Base-by-base conservation (phyloP, 768 basidiomycete species). In the Boletellus emodensis region DNA sequence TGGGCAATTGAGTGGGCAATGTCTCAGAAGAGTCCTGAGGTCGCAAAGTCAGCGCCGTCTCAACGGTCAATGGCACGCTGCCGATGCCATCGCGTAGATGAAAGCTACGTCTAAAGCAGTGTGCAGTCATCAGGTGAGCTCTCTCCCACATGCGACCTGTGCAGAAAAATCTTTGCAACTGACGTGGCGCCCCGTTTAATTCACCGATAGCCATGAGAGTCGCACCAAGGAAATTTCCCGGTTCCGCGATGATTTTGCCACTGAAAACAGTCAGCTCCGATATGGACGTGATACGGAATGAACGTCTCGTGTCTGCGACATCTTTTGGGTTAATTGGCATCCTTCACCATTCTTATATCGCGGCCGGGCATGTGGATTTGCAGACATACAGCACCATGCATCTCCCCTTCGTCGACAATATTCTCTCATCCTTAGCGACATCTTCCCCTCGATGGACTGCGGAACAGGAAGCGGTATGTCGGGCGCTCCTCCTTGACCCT, bases 351-450 rank as follows among this genome's bases (percentile, higher is more conserved):
- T 52, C 32, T 46, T 62, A 62, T 58, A 63, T 30, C 35, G 26
- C 8, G 32, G 18, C 3, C 32, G 26, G 37, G 32, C 8, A 24
- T 6, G 38, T 24, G 13, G 34, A 34, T 33, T n/a, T 17, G 26
- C 26, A 34, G 20, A 12, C 48, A 46, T 22, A 13, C 15, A 18
- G 15, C 40, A 38, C 35, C 41, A 64, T 64, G 63, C 48, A 57
- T 9, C 59, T 56, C 53, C 60, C 56, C 20, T 53, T 71, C 61
- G 75, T 78, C 65, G 72, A 78, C 46, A 71, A 74, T 51, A 45
- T 72, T 69, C 24, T 61, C 60, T 20, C 60, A 54, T 35, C 68
- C 69, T 17, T 68, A 63, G 42, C 58, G 57, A 35, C 67, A 15
- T 64, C 72, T 2, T 53, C 62, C 10, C 40, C 47, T 38, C 47